Conservation (phyloP, 257 asterid genomes). For the Echites panduratus region DNA sequence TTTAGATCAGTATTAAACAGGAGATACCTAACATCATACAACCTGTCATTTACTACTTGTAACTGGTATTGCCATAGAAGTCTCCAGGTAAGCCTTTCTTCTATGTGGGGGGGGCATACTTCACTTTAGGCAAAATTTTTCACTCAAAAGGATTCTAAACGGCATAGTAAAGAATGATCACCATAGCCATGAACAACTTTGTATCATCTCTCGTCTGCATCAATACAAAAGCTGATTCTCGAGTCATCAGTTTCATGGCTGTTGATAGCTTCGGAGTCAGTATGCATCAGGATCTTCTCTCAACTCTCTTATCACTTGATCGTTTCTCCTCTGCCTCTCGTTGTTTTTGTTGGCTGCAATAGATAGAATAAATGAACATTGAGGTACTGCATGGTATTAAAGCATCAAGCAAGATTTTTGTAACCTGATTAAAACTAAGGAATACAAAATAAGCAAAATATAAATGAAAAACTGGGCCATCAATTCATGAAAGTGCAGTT, state of each 20-base stretch:
- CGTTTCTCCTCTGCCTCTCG: slow-evolving; percentile 37
- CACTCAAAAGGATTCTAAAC: not conserved
- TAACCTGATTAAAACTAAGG: no score
- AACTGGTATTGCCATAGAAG: not conserved
- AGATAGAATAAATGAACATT: not conserved
- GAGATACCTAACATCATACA: not conserved
- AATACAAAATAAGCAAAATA: not conserved
- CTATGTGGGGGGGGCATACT: no score
- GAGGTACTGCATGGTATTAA: no score
- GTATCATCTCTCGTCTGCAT: not conserved
- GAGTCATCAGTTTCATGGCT: not conserved
- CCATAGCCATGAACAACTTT: slow-evolving; percentile 2
- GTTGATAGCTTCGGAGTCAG: slow-evolving; percentile 6
- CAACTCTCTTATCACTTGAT: slow-evolving; percentile 32
- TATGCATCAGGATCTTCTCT: slow-evolving; percentile 32
- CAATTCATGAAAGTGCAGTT: not conserved
- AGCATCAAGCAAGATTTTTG: not conserved
- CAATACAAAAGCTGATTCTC: not conserved
- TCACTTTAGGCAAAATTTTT: not conserved
- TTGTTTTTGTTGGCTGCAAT: slow-evolving; percentile 36
- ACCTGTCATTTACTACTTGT: not conserved
- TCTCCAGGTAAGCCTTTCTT: no score
- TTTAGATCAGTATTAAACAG: no score
- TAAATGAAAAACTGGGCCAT: not conserved
- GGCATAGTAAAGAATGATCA: not conserved